phyloP scores from a whole-genome alignment of 1,284 basidiomycete species.

The Ustilago nuda region DNA sequence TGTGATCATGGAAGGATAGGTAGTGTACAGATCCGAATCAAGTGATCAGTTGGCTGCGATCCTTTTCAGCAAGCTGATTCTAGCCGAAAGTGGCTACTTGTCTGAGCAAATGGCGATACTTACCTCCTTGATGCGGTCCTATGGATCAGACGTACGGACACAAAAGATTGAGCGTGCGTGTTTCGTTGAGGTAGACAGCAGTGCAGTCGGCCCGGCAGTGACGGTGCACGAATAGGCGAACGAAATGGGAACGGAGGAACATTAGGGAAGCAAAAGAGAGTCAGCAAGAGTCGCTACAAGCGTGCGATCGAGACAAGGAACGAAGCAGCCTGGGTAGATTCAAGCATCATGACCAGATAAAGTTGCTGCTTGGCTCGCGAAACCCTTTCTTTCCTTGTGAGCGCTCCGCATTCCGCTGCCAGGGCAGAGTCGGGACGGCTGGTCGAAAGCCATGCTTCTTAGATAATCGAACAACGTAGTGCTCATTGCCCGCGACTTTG shows the following conservation, averaged over 20 bases:
- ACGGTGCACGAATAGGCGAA: not conserved
- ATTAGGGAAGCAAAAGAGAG: not conserved
- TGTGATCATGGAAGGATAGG: slow-evolving; percentile 45
- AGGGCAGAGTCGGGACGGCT: not conserved
- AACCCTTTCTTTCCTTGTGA: not conserved
- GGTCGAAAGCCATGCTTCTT: no score
- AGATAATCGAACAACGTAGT: no score
- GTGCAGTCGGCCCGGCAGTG: not conserved
- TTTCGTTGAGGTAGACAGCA: not conserved
- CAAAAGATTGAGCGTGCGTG: not conserved
- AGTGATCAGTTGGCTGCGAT: slow-evolving; percentile 2
- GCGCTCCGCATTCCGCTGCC: not conserved
- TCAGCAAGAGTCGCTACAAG: not conserved
- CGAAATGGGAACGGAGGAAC: not conserved
- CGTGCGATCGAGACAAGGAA: not conserved
- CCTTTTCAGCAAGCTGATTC: not conserved
- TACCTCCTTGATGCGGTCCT: slow-evolving; percentile 75
- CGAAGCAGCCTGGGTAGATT: not conserved
- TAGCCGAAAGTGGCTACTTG: no score
- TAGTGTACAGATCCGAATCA: not conserved
- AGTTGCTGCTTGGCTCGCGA: not conserved
- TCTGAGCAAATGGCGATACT: slow-evolving; percentile 23
- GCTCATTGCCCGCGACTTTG: no score
- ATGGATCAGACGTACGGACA: not conserved
- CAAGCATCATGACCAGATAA: not conserved